These are phyloP conservation scores for Neoboletus brunneissimus DNA, from an alignment of 768 basidiomycete genomes.

Conservation along the genomic window DNA sequence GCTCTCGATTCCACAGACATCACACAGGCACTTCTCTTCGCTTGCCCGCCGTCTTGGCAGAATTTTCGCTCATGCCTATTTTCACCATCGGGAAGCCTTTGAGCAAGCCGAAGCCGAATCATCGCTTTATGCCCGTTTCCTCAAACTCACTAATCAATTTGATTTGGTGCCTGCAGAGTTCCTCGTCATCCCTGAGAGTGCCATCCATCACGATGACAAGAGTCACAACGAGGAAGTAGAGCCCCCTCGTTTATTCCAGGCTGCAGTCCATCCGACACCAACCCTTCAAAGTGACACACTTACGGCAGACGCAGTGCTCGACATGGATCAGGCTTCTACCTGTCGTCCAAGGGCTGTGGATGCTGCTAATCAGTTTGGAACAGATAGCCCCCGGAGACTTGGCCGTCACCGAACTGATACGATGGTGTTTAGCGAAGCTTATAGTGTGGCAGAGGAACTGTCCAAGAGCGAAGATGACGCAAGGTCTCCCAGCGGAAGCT, in stretches of 20 bases:
- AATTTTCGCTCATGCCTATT: slow-evolving; percentile 96
- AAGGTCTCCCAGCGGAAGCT: neutral
- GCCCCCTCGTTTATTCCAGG: slow-evolving; percentile 40
- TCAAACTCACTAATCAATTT: slow-evolving; percentile 76
- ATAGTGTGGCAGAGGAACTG: slow-evolving; percentile 39
- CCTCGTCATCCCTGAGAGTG: slow-evolving; percentile 67
- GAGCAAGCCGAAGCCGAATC: slow-evolving; percentile 90
- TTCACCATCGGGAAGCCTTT: slow-evolving; percentile 89
- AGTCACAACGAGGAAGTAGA: slow-evolving; percentile 33
- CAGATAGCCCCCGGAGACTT: slow-evolving; percentile 43
- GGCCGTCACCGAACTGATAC: slow-evolving; percentile 68
- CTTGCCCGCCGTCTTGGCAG: slow-evolving; percentile 89
- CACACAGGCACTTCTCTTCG: slow-evolving; percentile 84
- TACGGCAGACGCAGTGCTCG: slow-evolving; percentile 6
- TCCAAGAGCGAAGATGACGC: slow-evolving; percentile 19
- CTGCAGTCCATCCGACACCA: slow-evolving; percentile 35
- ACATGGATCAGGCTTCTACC: slow-evolving; percentile 6
- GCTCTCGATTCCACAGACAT: slow-evolving; percentile 75
- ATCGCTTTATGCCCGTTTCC: slow-evolving; percentile 85
- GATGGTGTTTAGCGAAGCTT: slow-evolving; percentile 61
- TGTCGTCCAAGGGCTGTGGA: slow-evolving; percentile 23
- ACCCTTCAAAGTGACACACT: slow-evolving; percentile 11
- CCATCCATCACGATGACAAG: slow-evolving; percentile 31
- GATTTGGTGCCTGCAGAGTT: slow-evolving; percentile 81
- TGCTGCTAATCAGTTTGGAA: slow-evolving; percentile 12